Evolutionary conservation across 2,329 filamentous ascomycete genomes (phyloP), one percentile per base, ranked within the genome.

Genomic region (Pseudogymnoascus sp.): DNA sequence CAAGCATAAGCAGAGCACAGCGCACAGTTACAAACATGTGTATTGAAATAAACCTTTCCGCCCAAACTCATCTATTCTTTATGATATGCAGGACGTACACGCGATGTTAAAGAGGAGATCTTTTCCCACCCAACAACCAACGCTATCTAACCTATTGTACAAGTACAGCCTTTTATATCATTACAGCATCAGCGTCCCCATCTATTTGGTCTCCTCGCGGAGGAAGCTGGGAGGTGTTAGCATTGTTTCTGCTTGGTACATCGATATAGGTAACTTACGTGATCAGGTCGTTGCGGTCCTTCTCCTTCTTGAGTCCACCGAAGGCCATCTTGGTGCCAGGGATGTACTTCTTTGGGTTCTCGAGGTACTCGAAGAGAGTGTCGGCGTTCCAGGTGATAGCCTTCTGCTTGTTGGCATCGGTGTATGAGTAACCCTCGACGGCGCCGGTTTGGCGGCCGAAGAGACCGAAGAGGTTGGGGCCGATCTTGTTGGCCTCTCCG

Each of bases 281-380:
- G 87, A 99, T 96, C 74, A 99, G 85, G 81, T 99, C 93, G 79
- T 97, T 96, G 79, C 95, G 87, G 84, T 97, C 95, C 90, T 97
- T 97, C 77, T 87, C 86, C 91, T 99, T 99, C 93, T 99, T 99
- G 76, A 99, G 87, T 79, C 95, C 95, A 82, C 95, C 95, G 78
- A 97, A 99, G 74, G 95, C 95, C 95, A 99, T 99, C 91, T 97
- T 99, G 83, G 95, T 99, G 72, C 95, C 95, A 72, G 95, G 95
- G 70, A 99, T 97, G 88, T 93, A 99, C 87, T 97, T 97, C 89
- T 99, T 99, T 82, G 95, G 95, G 89, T 97, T 97, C 87, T 99
- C 95, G 75, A 99, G 93, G 88, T 99, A 99, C 71, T 88, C 85
- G 81, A 96, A 97, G 73, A 99, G 86, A 79, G 90, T 89, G 69